A percentile compares a stretch with the other conserved stretches of the same genome.
Conservation (phyloP, 768 basidiomycete genomes). For the Lentinus brumalis region DNA sequence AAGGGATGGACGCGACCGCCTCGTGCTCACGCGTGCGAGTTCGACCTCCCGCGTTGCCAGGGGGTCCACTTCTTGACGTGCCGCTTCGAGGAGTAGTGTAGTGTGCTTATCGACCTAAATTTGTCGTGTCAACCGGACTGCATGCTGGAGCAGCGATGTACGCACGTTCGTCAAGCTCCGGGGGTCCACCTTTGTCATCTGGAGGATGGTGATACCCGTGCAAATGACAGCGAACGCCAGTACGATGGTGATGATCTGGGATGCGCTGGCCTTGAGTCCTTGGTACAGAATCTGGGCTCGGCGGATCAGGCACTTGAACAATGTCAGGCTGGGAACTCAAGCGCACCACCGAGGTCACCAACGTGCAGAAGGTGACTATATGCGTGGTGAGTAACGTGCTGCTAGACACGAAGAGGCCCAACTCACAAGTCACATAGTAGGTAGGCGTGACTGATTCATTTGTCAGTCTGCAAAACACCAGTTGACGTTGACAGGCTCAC, state of each 20-base stretch:
- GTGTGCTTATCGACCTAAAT: slow-evolving; percentile 76
- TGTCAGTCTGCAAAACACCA: slow-evolving; percentile 20
- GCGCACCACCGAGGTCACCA: slow-evolving; percentile 75
- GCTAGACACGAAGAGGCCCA: not conserved
- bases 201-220: slow-evolving; percentile 87
- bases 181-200: slow-evolving; percentile 93
- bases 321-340: no score
- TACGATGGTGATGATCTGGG: slow-evolving; percentile 83
- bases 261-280: slow-evolving; percentile 74
- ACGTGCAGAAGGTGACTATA: slow-evolving; percentile 77
- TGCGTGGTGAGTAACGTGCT: slow-evolving; percentile 3
- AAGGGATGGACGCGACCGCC: slow-evolving; percentile 28
- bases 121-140: not conserved
- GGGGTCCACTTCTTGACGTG: slow-evolving; percentile 50
- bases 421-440: slow-evolving; percentile 76
- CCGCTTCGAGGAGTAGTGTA: slow-evolving; percentile 83
- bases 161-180: slow-evolving; percentile 51
- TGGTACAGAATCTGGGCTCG: slow-evolving; percentile 72
- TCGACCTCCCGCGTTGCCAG: slow-evolving; percentile 20
- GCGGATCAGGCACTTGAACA: not conserved
- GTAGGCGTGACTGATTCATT: slow-evolving; percentile 67
- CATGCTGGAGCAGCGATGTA: not conserved
- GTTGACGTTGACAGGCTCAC: slow-evolving; percentile 36
- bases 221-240: slow-evolving; percentile 89
- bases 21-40: slow-evolving; percentile 15